These are phyloP conservation scores for Beauveria sp. DNA, from an alignment of 2,329 filamentous ascomycete species.

Conservation along the genomic window DNA sequence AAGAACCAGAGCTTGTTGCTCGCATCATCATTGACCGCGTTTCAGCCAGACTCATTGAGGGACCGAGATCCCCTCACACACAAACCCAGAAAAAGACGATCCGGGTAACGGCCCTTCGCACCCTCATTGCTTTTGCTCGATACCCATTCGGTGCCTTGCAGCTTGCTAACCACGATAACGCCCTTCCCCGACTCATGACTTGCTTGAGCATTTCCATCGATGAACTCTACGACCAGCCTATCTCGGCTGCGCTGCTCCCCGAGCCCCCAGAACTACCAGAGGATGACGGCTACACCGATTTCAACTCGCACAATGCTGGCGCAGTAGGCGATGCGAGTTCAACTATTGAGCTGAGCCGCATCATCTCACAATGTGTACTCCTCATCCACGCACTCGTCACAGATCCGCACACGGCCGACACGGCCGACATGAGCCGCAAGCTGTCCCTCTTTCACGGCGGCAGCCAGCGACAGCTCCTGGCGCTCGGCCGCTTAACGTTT, in stretches of 20 bases:
- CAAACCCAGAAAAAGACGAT: conserved; percentile 34
- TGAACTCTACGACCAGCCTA: conserved; percentile 56
- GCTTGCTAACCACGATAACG: conserved; percentile 60
- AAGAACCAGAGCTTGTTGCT: conserved; percentile 36
- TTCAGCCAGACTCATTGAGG: conserved; percentile 54
- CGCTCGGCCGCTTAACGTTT: conserved; percentile 77
- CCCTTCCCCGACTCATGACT: conserved; percentile 67
- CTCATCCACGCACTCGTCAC: conserved; percentile 48
- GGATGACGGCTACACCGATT: neutral
- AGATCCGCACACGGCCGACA: conserved; percentile 34
- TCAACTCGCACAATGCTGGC: neutral
- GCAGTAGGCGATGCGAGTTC: conserved; percentile 9
- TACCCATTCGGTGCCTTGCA: conserved; percentile 56
- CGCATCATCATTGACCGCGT: conserved; percentile 52
- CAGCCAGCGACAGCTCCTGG: conserved; percentile 74
- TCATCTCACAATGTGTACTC: conserved; percentile 41
- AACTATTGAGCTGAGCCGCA: conserved; percentile 28
- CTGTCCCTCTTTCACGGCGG: conserved; percentile 62
- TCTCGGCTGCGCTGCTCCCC: conserved; percentile 20
- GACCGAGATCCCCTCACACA: conserved; percentile 32
- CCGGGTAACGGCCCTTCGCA: conserved; percentile 40
- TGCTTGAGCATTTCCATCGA: conserved; percentile 60
- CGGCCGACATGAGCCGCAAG: conserved; percentile 61
- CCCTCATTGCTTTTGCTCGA: conserved; percentile 52
- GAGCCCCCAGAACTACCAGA: neutral